Percentiles rank a stretch among this genome's conserved stretches.
Conservation (phyloP, 768 basidiomycete genomes). For the Mycena albidolilacea region DNA sequence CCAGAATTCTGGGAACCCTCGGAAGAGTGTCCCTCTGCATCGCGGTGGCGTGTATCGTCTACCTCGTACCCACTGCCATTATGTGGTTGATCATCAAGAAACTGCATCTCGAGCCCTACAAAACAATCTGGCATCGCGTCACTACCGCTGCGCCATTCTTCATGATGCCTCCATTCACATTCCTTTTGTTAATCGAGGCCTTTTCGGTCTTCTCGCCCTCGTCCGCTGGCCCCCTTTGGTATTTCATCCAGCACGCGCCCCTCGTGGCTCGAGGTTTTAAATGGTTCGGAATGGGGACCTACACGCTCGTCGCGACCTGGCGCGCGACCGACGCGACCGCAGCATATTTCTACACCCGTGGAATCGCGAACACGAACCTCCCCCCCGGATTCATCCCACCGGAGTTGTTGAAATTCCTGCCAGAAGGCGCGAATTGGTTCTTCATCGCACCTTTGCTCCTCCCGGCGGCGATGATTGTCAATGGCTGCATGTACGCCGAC, state of each 20-base stretch:
- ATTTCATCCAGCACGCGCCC: background rate
- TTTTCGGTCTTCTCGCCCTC: background rate
- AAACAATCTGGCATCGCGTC: constrained; percentile 1
- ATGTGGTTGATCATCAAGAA: background rate
- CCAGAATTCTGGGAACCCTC: background rate
- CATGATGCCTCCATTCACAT: background rate
- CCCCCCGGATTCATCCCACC: background rate
- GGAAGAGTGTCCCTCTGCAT: background rate
- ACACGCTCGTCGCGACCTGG: background rate
- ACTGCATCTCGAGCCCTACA: constrained; percentile 11
- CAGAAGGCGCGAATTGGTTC: background rate
- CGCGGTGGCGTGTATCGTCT: background rate
- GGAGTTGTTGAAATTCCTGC: background rate
- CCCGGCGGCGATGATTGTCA: background rate
- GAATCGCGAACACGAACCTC: background rate
- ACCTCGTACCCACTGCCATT: background rate
- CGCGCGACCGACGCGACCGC: background rate
- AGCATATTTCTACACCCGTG: background rate
- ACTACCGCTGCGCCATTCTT: background rate
- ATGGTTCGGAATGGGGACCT: background rate
- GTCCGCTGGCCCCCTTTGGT: too few relatives aligned
- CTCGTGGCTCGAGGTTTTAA: background rate
- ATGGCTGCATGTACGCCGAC: background rate
- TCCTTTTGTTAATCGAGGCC: background rate
- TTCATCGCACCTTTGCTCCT: background rate